Conservation (phyloP, 1,139 yeast species). For the Scheffersomyces stambukii region DNA sequence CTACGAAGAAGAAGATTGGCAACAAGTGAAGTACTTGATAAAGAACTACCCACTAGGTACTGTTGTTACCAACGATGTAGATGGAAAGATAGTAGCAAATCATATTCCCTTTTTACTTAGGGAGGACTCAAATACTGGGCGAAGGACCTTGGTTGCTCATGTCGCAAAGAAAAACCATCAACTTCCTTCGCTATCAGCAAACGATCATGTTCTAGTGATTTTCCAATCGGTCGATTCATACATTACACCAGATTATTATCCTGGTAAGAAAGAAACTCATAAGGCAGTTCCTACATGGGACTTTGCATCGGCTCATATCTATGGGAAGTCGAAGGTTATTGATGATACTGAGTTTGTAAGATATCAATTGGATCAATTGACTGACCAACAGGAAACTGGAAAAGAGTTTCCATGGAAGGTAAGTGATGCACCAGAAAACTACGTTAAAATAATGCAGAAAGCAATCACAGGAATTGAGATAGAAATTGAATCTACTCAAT, state of each 20-base stretch:
- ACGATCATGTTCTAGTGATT: slow-evolving; percentile 45
- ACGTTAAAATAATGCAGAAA: slow-evolving; percentile 41
- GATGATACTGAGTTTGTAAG: slow-evolving; percentile 47
- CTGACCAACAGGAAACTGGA: slow-evolving; percentile 44
- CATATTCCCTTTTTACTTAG: slow-evolving; percentile 55
- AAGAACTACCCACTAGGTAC: slow-evolving; percentile 51
- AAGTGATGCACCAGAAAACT: slow-evolving; percentile 54
- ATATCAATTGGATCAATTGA: slow-evolving; percentile 41
- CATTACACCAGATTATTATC: slow-evolving; percentile 60
- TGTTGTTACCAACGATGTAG: slow-evolving; percentile 37
- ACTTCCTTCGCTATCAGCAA: slow-evolving; percentile 36
- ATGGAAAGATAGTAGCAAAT: slow-evolving; percentile 45
- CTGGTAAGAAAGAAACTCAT: slow-evolving; percentile 53
- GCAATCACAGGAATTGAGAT: slow-evolving; percentile 60
- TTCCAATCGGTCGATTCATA: slow-evolving; percentile 56
- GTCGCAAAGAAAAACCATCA: slow-evolving; percentile 55
- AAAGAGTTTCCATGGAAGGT: slow-evolving; percentile 51
- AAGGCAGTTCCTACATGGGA: slow-evolving; percentile 75
- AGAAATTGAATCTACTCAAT: slow-evolving; percentile 46
- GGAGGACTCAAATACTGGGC: slow-evolving; percentile 33
- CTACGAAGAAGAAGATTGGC: slow-evolving; percentile 33
- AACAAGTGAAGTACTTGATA: slow-evolving; percentile 38
- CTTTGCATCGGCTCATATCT: slow-evolving; percentile 57
- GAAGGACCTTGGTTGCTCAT: slow-evolving; percentile 49
- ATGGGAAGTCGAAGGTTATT: slow-evolving; percentile 49